Percentiles rank a stretch among this genome's conserved stretches.
These are phyloP conservation scores for Kodamaea anthophila DNA, from an alignment of 1,139 yeast genomes.

Conservation along the genomic window DNA sequence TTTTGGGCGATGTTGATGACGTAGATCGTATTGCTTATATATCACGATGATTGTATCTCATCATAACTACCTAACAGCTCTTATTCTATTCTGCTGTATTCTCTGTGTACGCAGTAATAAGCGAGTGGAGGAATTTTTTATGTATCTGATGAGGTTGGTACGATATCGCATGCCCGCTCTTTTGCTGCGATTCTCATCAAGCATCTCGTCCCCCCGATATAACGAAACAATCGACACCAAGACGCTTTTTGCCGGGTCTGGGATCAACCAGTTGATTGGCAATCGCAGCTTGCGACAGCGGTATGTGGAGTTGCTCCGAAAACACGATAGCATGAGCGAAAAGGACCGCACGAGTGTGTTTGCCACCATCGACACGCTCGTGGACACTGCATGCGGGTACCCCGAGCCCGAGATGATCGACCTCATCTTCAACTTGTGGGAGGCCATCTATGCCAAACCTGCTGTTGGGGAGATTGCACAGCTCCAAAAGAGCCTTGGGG, in stretches of 20 bases:
- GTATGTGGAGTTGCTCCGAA: conserved; percentile 10
- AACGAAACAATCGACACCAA: conserved; percentile 4
- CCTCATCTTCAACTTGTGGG: conserved; percentile 21
- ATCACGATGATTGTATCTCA: no score
- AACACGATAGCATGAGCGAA: conserved; percentile 5
- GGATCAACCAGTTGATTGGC: conserved; percentile 12
- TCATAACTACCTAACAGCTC: no score
- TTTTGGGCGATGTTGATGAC: no score
- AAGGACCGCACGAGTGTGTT: conserved; percentile 9
- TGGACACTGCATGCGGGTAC: conserved; percentile 17
- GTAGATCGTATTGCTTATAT: no score
- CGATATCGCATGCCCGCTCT: no score
- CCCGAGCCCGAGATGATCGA: conserved; percentile 11
- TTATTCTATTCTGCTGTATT: no score
- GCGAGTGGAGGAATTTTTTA: no score
- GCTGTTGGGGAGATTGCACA: conserved; percentile 4
- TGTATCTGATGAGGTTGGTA: no score
- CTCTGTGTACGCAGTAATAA: no score
- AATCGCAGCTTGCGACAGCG: conserved; percentile 9
- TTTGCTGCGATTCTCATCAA: no score
- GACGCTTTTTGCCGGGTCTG: conserved; percentile 7
- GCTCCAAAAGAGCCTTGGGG: conserved; percentile 15
- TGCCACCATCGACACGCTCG: conserved; percentile 12
- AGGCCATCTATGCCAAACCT: conserved; percentile 8
- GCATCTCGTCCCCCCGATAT: conserved; percentile 1